Base-by-base conservation (phyloP, 371 early-diverging fungal species). In the Mortierella sp. region DNA sequence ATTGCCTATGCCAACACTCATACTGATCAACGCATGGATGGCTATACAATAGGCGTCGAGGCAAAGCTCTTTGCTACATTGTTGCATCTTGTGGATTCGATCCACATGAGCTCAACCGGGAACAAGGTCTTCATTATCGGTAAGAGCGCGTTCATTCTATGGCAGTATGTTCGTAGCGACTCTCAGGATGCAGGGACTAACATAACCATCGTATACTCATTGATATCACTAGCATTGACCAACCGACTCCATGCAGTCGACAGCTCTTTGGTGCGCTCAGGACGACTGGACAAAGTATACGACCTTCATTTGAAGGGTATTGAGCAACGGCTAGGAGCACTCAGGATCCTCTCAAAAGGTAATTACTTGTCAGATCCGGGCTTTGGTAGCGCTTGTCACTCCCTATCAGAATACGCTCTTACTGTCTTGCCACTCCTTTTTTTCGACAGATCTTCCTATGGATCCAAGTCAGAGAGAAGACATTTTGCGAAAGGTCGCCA, bases 401-500 rank as follows among this genome's bases (percentile, higher is more conserved):
- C n/a, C n/a, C n/a, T n/a, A n/a, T n/a, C n/a, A n/a, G n/a, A n/a
- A n/a, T n/a, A n/a, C n/a, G n/a, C n/a, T n/a, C n/a, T n/a, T n/a
- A n/a, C 31, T 22, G 6, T 34, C 2, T 53, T 29, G 9, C 7
- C 14, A 31, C 14, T 7, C 2, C 16, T 16, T 10, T 2, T 19
- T 22, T 34, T 8, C 19, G 7, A 16, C 79, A 92, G 92, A 88
- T 29, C 73, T 92, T 34, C 91, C 92, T 10, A 88, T 91, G 71
- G 76, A 89, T 31, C 75, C 86, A 11, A 72, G 87, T 8, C 86
- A 92, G 43, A 77, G 88, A 14, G 58, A 71, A 1, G 74, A 67
- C 1, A 91, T 93, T 67, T 85, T 99, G 41, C 91, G 90, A 71
- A 88, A 93, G 77, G 92, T 99, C 34, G 95, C 99, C 5, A 88